Percentiles rank a stretch among this genome's conserved stretches.
Evolutionary conservation across 78 protist species (phyloP).

Genomic region (Anaeramoeba flamelloides): DNA sequence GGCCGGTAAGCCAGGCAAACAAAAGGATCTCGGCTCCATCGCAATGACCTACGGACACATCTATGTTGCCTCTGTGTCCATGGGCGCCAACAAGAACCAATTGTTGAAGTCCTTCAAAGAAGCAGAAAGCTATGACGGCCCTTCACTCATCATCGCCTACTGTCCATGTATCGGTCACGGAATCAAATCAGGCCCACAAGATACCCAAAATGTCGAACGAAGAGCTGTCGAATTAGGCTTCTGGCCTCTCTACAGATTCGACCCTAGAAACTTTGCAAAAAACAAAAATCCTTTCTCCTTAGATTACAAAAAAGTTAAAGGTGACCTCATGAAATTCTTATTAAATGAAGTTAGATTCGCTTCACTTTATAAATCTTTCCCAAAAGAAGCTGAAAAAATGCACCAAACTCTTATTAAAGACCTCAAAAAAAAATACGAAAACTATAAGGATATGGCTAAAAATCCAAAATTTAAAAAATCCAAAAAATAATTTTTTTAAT

Average conservation of each 20-base stretch:
- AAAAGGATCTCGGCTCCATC: constrained; percentile 52
- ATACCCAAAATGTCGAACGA: not conserved
- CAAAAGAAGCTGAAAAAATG: no score
- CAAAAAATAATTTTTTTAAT: no score
- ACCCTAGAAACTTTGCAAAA: constrained; percentile 23
- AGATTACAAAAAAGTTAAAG: constrained; percentile 21
- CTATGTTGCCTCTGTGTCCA: constrained; percentile 52
- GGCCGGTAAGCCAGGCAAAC: constrained; percentile 21
- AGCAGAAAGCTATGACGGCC: constrained; percentile 19
- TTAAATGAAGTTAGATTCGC: constrained; percentile 17
- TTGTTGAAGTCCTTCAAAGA: constrained; percentile 16
- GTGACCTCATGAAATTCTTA: constrained; percentile 7
- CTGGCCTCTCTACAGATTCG: constrained; percentile 59
- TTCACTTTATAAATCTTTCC: no score
- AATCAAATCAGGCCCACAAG: not conserved
- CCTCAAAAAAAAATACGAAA: no score
- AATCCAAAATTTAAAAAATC: no score
- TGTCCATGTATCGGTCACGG: constrained; percentile 15
- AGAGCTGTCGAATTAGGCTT: constrained; percentile 46
- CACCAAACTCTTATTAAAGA: no score
- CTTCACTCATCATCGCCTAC: constrained; percentile 8
- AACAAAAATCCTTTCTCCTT: constrained; percentile 36
- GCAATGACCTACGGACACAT: constrained; percentile 50
- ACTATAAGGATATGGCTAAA: no score
- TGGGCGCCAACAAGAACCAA: constrained; percentile 24